A percentile compares a stretch with the other conserved stretches of the same genome.
Evolutionary conservation across 2,329 filamentous ascomycete genomes (phyloP).

Genomic region (Fusarium abutilonis): DNA sequence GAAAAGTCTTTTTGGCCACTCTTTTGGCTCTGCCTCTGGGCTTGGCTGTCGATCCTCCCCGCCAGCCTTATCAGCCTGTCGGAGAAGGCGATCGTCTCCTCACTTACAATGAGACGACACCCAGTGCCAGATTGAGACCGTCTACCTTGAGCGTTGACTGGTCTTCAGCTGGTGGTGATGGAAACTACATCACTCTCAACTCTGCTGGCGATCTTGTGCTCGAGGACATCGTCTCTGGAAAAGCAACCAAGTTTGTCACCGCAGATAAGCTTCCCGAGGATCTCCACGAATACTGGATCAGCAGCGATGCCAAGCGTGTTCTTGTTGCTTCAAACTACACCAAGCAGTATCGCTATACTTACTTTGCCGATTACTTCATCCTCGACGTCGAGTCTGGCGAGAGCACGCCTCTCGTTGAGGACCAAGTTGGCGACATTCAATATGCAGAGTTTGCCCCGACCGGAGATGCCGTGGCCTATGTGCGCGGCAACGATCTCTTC

Average conservation of each 20-base stretch:
- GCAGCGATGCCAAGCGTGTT: conserved; percentile 66
- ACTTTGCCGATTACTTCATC: conserved; percentile 73
- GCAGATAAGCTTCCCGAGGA: conserved; percentile 66
- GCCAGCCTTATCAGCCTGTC: conserved; percentile 63
- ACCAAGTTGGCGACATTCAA: conserved; percentile 72
- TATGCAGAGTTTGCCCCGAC: conserved; percentile 70
- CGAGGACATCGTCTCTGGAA: conserved; percentile 68
- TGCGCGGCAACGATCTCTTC: conserved; percentile 73
- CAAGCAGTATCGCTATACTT: conserved; percentile 75
- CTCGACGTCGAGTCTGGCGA: conserved; percentile 68
- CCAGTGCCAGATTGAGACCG: conserved; percentile 56
- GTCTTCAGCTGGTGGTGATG: conserved; percentile 68
- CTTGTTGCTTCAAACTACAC: conserved; percentile 73
- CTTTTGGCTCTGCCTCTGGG: conserved; percentile 35
- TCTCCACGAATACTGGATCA: conserved; percentile 69
- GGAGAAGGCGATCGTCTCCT: conserved; percentile 66
- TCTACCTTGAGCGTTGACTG: conserved; percentile 63
- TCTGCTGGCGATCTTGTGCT: conserved; percentile 65
- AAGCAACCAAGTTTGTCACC: conserved; percentile 65
- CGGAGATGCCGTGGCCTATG: conserved; percentile 71
- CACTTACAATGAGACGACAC: conserved; percentile 68
- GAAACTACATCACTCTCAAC: conserved; percentile 66
- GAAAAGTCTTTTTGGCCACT: conserved; percentile 21
- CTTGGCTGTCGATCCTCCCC: conserved; percentile 59
- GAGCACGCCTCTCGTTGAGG: conserved; percentile 63